Conservation (phyloP, 805 yeast genomes). For the Candida endomychidarum region DNA sequence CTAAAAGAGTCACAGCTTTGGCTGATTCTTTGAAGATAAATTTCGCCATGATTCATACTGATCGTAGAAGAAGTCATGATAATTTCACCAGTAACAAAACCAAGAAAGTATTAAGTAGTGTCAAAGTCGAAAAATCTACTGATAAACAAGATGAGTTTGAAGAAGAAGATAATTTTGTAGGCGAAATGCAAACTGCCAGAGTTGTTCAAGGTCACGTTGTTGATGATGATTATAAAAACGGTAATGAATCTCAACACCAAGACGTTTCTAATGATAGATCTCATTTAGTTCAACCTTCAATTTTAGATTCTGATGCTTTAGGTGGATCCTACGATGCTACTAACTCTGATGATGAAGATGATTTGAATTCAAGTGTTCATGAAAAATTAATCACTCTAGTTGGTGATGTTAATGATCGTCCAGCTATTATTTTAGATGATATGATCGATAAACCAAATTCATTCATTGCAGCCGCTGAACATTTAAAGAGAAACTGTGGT, state of each 20-base stretch:
- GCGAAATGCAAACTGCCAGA: conserved; percentile 92
- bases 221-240: conserved; percentile 62
- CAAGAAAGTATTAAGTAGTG: conserved; percentile 44
- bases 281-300: conserved; percentile 81
- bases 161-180: conserved; percentile 66
- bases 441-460: conserved; percentile 95
- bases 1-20: conserved; percentile 94
- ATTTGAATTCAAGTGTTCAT: conserved; percentile 54
- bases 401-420: conserved; percentile 89
- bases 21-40: conserved; percentile 96
- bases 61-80: conserved; percentile 87
- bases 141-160: conserved; percentile 49
- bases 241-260: no score
- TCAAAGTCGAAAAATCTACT: conserved; percentile 24
- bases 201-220: conserved; percentile 96
- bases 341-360: conserved; percentile 84
- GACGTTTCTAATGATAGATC: conserved; percentile 54
- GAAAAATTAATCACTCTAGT: conserved; percentile 94
- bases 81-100: conserved; percentile 38
- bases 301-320: conserved; percentile 63
- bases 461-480: conserved; percentile 97
- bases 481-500: conserved; percentile 92
- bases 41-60: conserved; percentile 99
- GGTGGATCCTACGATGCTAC: conserved; percentile 79
- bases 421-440: conserved; percentile 93